Evolutionary conservation across 164 flowering plant species (phyloP).

Genomic region (Annona cherimola): DNA sequence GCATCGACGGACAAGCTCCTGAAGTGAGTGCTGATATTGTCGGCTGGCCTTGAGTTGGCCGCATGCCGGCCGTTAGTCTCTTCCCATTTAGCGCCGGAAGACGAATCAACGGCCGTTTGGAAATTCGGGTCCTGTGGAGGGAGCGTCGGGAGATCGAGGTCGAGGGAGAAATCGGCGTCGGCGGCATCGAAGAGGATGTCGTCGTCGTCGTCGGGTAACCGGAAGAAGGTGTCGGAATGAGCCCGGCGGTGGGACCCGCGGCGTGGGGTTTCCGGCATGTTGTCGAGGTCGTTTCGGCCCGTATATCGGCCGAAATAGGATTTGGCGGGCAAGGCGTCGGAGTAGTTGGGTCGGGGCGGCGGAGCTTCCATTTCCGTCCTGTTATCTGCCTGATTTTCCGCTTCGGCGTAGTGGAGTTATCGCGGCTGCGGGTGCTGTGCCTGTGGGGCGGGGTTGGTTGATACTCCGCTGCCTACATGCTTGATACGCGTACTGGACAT

Average conservation of each 20-base stretch:
- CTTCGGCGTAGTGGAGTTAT: neutral
- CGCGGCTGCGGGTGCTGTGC: neutral
- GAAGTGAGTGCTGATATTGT: constrained; percentile 28
- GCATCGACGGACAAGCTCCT: constrained; percentile 92
- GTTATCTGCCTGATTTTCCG: neutral
- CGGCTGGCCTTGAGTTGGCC: constrained; percentile 6
- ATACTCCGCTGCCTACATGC: too few relatives aligned
- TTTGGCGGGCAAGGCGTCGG: constrained; percentile 16
- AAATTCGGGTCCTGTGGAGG: constrained; percentile 21
- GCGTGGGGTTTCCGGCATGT: constrained; percentile 61
- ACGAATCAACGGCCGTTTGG: constrained; percentile 26
- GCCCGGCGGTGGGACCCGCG: constrained; percentile 69
- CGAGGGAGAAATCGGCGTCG: constrained; percentile 27
- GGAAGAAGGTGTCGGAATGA: constrained; percentile 72
- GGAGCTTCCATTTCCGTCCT: neutral
- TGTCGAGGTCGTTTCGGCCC: constrained; percentile 37
- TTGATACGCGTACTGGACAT: too few relatives aligned
- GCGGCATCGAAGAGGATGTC: constrained; percentile 46
- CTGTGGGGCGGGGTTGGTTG: neutral
- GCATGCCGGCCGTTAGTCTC: constrained; percentile 26
- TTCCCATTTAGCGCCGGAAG: constrained; percentile 25
- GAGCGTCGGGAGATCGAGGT: constrained; percentile 25
- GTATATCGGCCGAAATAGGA: constrained; percentile 16
- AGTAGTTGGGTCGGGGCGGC: neutral
- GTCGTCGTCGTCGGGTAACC: constrained; percentile 51